Conservation (phyloP, 78 protist genomes). For the Dictyostelium citrinum region DNA sequence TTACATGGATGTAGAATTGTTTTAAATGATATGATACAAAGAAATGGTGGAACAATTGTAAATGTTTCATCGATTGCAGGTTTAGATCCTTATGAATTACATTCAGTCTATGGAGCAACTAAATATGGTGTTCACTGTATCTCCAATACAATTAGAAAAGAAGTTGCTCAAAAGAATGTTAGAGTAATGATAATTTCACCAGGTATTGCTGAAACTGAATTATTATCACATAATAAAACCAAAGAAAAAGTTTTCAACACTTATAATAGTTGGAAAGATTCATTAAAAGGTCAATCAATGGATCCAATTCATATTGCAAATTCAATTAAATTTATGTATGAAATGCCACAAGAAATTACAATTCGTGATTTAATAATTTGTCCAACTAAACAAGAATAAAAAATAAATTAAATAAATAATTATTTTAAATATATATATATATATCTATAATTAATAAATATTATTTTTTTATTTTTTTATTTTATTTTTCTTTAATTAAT, state of each 20-base stretch:
- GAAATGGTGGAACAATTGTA: conserved; percentile 61
- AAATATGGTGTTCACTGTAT: conserved; percentile 55
- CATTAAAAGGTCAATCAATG: conserved; percentile 27
- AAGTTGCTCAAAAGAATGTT: conserved; percentile 19
- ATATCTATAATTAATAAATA: too few species aligned
- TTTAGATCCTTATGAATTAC: conserved; percentile 14
- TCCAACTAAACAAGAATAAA: conserved; percentile 51
- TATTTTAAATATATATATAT: too few species aligned
- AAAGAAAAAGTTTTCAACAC: neutral
- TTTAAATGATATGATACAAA: conserved; percentile 12
- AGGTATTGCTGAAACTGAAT: conserved; percentile 58
- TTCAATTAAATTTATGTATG: conserved; percentile 1
- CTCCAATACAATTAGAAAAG: conserved; percentile 55
- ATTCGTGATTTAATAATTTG: conserved; percentile 35
- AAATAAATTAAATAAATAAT: too few species aligned
- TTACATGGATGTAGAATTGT: conserved; percentile 41
- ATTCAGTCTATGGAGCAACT: conserved; percentile 49
- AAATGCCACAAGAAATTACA: conserved; percentile 32
- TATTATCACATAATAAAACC: conserved; percentile 25
- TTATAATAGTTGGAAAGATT: conserved; percentile 19
- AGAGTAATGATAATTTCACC: conserved; percentile 32
- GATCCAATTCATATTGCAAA: conserved; percentile 12
- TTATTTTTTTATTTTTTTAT: neutral
- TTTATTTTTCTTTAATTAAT: neutral
- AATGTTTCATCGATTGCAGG: conserved; percentile 72